These are phyloP conservation scores for Punctularia strigosozonata DNA, from an alignment of 768 basidiomycete species.

Conservation along the genomic window DNA sequence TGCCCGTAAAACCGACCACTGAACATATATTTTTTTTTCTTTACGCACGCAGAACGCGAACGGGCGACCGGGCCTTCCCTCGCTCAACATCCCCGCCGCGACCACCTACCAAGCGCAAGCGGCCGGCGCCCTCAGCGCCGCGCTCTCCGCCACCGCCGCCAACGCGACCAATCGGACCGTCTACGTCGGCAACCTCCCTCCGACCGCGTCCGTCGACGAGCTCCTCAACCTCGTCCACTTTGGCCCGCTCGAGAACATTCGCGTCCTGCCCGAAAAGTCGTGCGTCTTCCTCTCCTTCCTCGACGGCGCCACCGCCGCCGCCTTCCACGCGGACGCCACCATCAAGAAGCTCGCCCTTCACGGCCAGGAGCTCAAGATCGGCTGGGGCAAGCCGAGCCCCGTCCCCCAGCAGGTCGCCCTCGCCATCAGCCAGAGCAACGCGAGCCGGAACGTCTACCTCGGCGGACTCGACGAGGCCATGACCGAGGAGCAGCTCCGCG, in stretches of 20 bases:
- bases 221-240: slow-evolving; percentile 96
- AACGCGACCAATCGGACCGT: slow-evolving; percentile 75
- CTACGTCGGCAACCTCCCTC: slow-evolving; percentile 92
- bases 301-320: slow-evolving; percentile 83
- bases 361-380: slow-evolving; percentile 94
- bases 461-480: slow-evolving; percentile 84
- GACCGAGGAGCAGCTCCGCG: slow-evolving; percentile 86
- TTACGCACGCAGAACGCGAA: slow-evolving; percentile 27
- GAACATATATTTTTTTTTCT: neutral
- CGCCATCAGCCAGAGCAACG: slow-evolving; percentile 86
- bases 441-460: slow-evolving; percentile 92
- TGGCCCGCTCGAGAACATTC: slow-evolving; percentile 89
- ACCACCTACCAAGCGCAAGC: slow-evolving; percentile 69
- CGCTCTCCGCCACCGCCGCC: slow-evolving; percentile 43
- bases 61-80: slow-evolving; percentile 54
- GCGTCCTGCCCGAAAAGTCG: slow-evolving; percentile 91
- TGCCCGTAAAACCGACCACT: neutral
- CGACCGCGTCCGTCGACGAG: slow-evolving; percentile 94
- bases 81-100: slow-evolving; percentile 56
- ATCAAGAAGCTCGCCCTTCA: slow-evolving; percentile 91
- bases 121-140: slow-evolving; percentile 66
- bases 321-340: slow-evolving; percentile 94
- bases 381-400: slow-evolving; percentile 92
- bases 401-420: slow-evolving; percentile 79
- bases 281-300: slow-evolving; percentile 99